Conservation (phyloP, 495 filamentous ascomycete genomes). For the Glonium stellatum region DNA sequence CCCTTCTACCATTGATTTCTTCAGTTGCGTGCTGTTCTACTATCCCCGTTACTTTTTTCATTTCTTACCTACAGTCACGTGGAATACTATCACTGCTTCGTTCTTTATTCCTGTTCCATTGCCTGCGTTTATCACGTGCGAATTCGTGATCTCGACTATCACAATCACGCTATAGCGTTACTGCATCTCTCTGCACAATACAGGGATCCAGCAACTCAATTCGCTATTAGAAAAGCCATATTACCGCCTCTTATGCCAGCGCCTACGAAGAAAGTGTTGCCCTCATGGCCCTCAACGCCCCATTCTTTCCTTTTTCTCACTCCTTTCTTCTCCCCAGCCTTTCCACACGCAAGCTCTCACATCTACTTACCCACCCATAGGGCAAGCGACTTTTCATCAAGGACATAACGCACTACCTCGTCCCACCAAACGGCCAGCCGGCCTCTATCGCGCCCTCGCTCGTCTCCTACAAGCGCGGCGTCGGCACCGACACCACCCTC, state of each 20-base stretch:
- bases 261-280: conserved; percentile 2
- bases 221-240: conserved; percentile 6
- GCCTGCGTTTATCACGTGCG: conserved; percentile 14
- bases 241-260: neutral
- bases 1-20: conserved; percentile 3
- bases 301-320: neutral
- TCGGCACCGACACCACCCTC: conserved; percentile 45
- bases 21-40: conserved; percentile 14
- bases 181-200: neutral
- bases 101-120: conserved; percentile 2
- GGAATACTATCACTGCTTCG: conserved; percentile 1
- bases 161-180: neutral
- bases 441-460: conserved; percentile 72
- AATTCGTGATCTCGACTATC: conserved; percentile 5
- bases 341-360: neutral
- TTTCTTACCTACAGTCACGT: neutral
- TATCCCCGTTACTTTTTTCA: neutral
- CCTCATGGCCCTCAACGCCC: neutral
- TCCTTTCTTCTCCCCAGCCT: neutral
- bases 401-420: conserved; percentile 85
- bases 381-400: conserved; percentile 93
- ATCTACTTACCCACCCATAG: conserved; percentile 39
- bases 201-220: conserved; percentile 16
- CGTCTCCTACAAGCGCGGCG: conserved; percentile 51
- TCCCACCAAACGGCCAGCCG: conserved; percentile 62